A percentile compares a stretch with the other conserved stretches of the same genome.
phyloP scores from a whole-genome alignment of 2,329 filamentous ascomycete genomes.

The Hypoxylon sp. region DNA sequence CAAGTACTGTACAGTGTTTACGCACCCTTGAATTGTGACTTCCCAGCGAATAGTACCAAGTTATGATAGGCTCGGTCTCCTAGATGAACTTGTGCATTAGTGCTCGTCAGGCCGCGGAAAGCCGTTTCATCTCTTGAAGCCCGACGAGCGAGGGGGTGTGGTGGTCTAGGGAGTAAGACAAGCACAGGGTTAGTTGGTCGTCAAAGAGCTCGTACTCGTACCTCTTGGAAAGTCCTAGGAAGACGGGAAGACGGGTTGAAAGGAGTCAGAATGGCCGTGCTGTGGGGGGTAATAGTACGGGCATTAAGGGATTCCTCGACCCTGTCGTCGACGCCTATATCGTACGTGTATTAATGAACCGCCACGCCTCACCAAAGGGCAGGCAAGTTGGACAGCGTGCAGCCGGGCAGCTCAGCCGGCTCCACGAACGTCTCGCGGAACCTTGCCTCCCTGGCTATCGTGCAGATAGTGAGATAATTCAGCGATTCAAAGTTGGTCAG shows the following conservation, averaged over 20 bases:
- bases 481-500: slow-evolving; percentile 37
- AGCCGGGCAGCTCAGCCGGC: slow-evolving; percentile 41
- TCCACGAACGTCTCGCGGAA: slow-evolving; percentile 41
- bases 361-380: slow-evolving; percentile 40
- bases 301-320: slow-evolving; percentile 42
- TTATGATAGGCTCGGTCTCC: slow-evolving; percentile 13
- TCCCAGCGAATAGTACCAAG: slow-evolving; percentile 1
- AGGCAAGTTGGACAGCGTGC: slow-evolving; percentile 26
- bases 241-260: background rate
- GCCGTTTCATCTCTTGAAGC: slow-evolving; percentile 30
- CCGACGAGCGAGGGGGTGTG: slow-evolving; percentile 30
- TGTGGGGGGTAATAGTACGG: slow-evolving; percentile 42
- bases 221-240: slow-evolving; percentile 19
- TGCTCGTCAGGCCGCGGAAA: slow-evolving; percentile 35
- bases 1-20: slow-evolving; percentile 18
- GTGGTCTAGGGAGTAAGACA: slow-evolving; percentile 33
- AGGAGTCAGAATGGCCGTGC: slow-evolving; percentile 14
- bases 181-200: slow-evolving; percentile 20
- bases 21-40: slow-evolving; percentile 16
- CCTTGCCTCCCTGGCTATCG: slow-evolving; percentile 24
- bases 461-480: slow-evolving; percentile 41
- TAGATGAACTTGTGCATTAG: slow-evolving; percentile 23
- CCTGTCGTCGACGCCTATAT: slow-evolving; percentile 48
- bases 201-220: slow-evolving; percentile 32
- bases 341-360: slow-evolving; percentile 40